A percentile compares a stretch with the other conserved stretches of the same genome.
These are phyloP conservation scores for Aspergillus hiratsukae DNA, from an alignment of 2,329 filamentous ascomycete species.

Conservation along the genomic window DNA sequence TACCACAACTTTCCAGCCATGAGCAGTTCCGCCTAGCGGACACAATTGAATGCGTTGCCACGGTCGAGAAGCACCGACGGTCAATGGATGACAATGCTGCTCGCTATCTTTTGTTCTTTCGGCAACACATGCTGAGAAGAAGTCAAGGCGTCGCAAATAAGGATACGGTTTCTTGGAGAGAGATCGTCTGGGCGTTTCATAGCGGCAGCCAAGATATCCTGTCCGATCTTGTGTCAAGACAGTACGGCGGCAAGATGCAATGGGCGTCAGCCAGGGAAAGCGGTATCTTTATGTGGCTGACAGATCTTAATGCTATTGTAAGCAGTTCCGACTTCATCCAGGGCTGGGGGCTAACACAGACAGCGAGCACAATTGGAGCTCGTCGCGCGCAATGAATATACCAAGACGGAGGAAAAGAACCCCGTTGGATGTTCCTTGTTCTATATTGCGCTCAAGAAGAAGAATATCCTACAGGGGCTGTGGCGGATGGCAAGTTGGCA, in stretches of 20 bases:
- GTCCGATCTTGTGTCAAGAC: constrained; percentile 72
- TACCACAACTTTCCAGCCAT: constrained; percentile 75
- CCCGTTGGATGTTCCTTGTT: constrained; percentile 87
- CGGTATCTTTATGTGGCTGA: constrained; percentile 93
- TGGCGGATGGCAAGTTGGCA: constrained; percentile 95
- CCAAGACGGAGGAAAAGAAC: constrained; percentile 78
- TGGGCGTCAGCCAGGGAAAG: constrained; percentile 85
- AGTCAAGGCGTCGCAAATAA: constrained; percentile 56
- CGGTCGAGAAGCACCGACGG: constrained; percentile 78
- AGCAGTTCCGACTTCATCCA: constrained; percentile 25
- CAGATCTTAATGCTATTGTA: constrained; percentile 71
- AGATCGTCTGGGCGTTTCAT: constrained; percentile 44
- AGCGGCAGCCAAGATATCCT: constrained; percentile 75
- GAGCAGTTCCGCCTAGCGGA: constrained; percentile 83
- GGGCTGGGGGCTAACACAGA: constrained; percentile 7
- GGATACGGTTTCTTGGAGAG: constrained; percentile 57
- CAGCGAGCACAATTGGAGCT: constrained; percentile 76
- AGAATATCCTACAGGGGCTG: constrained; percentile 79
- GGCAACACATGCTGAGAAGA: constrained; percentile 70
- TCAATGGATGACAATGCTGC: constrained; percentile 89
- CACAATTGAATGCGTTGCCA: constrained; percentile 76
- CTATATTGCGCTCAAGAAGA: constrained; percentile 88
- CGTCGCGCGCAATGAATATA: constrained; percentile 92
- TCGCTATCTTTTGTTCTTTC: constrained; percentile 81
- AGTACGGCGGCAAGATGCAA: constrained; percentile 72